Percentiles rank a stretch among this genome's conserved stretches.
Conservation (phyloP, 2,329 filamentous ascomycete species). For the Zarea fungicola region DNA sequence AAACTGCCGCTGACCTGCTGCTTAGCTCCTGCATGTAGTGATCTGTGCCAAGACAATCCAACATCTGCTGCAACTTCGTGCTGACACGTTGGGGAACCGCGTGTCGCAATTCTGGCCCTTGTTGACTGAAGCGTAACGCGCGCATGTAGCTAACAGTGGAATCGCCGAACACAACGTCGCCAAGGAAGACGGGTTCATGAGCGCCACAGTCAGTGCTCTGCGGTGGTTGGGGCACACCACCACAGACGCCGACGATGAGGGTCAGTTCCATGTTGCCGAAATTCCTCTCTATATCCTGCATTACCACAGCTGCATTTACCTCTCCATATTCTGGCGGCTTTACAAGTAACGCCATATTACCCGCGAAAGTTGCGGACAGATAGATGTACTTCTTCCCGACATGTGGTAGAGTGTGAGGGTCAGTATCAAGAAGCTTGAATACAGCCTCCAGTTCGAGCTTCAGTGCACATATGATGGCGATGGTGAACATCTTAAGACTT, state of each 20-base stretch:
- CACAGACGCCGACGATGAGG: constrained; percentile 33
- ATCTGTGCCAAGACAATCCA: not conserved
- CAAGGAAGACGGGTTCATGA: constrained; percentile 17
- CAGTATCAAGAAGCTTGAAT: constrained; percentile 11
- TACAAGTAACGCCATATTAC: not conserved
- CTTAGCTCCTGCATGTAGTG: not conserved
- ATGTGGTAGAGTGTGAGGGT: not conserved
- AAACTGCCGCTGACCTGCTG: not conserved
- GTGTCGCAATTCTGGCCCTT: not conserved
- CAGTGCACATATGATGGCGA: constrained; percentile 16
- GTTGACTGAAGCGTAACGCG: not conserved
- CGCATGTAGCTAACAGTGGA: constrained; percentile 19
- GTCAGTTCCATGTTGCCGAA: constrained; percentile 22
- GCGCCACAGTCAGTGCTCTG: not conserved
- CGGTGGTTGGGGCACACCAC: constrained; percentile 22
- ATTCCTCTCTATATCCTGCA: constrained; percentile 2
- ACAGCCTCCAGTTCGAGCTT: constrained; percentile 16
- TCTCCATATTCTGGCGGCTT: not conserved
- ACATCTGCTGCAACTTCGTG: not conserved
- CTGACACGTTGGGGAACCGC: not conserved
- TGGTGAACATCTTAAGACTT: no score
- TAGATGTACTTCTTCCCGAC: not conserved
- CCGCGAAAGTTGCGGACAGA: not conserved
- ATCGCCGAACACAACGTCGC: constrained; percentile 24
- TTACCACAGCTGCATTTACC: not conserved